Percentiles rank a stretch among this genome's conserved stretches.
These are phyloP conservation scores for Ceratocystis alfenasii DNA, from an alignment of 2,329 filamentous ascomycete genomes.

Conservation along the genomic window DNA sequence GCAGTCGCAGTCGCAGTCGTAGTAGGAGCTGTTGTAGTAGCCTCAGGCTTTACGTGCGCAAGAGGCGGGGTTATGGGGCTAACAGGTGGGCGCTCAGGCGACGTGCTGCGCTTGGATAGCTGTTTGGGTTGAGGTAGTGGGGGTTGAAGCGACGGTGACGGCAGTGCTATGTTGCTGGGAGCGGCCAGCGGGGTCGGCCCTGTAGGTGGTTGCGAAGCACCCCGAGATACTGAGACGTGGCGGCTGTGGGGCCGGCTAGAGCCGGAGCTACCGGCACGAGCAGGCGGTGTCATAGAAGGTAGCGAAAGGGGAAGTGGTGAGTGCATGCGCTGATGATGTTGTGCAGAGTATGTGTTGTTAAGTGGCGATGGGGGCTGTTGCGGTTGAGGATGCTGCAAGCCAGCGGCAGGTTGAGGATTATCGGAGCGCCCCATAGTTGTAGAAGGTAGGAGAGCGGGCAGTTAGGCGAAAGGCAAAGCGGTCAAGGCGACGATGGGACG, in stretches of 20 bases:
- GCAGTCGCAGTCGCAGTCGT: too few species aligned
- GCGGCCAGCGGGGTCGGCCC: conserved; percentile 15
- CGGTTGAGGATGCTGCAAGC: conserved; percentile 20
- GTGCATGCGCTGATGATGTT: conserved; percentile 19
- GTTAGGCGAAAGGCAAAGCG: neutral
- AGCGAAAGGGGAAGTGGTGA: conserved; percentile 19
- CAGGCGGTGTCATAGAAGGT: conserved; percentile 19
- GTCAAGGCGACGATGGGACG: neutral
- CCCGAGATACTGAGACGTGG: conserved; percentile 22
- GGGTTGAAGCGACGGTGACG: conserved; percentile 19
- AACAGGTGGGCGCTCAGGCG: conserved; percentile 39
- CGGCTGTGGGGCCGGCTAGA: conserved; percentile 27
- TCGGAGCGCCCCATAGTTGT: conserved; percentile 17
- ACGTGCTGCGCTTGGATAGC: conserved; percentile 30
- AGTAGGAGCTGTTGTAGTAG: too few species aligned
- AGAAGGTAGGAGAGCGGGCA: neutral
- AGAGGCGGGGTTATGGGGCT: conserved; percentile 45
- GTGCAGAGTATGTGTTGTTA: conserved; percentile 16
- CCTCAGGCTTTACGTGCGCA: conserved; percentile 28
- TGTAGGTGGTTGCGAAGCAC: conserved; percentile 15
- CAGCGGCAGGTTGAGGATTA: conserved; percentile 13
- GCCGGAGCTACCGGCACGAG: conserved; percentile 26
- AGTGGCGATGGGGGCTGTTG: conserved; percentile 16
- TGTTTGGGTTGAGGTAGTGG: conserved; percentile 17
- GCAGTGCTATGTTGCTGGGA: conserved; percentile 17